Percentiles rank a stretch among this genome's conserved stretches.
Conservation (phyloP, 176 grass and related monocot genomes). For the Puccinellia tenuiflora region DNA sequence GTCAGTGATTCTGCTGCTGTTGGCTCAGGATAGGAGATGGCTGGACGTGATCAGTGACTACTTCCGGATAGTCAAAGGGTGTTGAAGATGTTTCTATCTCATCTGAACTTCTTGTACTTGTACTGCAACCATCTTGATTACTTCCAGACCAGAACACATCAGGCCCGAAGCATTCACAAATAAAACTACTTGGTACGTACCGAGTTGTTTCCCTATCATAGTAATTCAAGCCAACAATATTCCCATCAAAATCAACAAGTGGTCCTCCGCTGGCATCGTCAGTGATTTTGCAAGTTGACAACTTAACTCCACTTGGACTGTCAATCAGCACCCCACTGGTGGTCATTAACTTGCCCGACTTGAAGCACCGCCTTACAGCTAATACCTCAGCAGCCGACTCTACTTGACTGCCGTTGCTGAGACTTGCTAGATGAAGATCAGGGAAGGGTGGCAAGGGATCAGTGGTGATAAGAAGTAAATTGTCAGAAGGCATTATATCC, state of each 20-base stretch:
- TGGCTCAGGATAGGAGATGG: neutral
- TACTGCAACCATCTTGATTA: neutral
- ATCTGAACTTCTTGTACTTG: neutral
- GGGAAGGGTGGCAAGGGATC: neutral
- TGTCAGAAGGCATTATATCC: neutral
- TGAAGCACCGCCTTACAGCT: neutral
- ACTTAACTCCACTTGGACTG: neutral
- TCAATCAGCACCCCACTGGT: neutral
- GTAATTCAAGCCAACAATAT: neutral
- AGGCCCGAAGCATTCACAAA: neutral
- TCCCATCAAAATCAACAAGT: neutral
- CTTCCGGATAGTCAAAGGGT: neutral
- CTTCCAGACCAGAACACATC: neutral
- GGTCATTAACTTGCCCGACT: neutral
- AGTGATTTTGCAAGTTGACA: neutral
- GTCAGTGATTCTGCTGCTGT: neutral
- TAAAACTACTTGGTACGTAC: neutral
- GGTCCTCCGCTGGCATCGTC: neutral
- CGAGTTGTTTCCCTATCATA: neutral
- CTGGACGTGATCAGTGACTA: neutral
- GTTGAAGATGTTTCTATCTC: neutral
- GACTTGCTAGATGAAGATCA: neutral
- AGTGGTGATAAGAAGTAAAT: neutral
- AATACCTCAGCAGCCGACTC: neutral
- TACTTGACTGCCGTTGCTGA: neutral